Base-by-base conservation (phyloP, 2,329 filamentous ascomycete species). In the Aulographum hederae region DNA sequence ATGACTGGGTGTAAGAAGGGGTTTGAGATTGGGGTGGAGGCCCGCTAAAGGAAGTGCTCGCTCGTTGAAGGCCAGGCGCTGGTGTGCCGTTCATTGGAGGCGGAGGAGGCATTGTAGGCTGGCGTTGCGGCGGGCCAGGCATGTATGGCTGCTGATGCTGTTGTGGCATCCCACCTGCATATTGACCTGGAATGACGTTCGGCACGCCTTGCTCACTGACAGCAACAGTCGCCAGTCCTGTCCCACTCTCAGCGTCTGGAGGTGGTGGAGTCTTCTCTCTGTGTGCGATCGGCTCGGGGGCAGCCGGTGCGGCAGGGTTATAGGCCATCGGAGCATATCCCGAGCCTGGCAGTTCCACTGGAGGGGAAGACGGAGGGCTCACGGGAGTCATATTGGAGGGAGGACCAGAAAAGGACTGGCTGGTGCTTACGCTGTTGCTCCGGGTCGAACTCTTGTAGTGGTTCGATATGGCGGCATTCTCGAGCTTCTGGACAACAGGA, bases 201-300 rank as follows among this genome's bases (percentile, higher is more conserved):
- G 44, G 46, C 11, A 41, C 39, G 6, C 41, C 40, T 10, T 54
- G 46, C 20, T 60, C 57, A 32, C 60, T 50, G 12, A 44, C 43
- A 16, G 52, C 51, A 8, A 52, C 54, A 11, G 47, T 42, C 11
- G 42, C 43, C 12, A 63, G 46, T 2, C 60, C 60, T 13, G 55
- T 61, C 3, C 60, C 61, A 34, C 46, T 55, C 10, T 61, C 67
- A 25, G 62, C 69, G 42, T 84, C 78, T 20, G 73, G 67, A 3
- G 75, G 76, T 3, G 79, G 71, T 2, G 78, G 79, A 1, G 79
- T 86, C 62, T 84, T 84, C 51, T 85, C 79, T 30, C 79, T 66
- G 48, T 79, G 69, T 14, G 65, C 60, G 32, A 84, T 71, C 15
- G 67, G 61, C 48, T 85, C 78, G 1, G 78, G 77, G 0, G 77